A percentile compares a stretch with the other conserved stretches of the same genome.
phyloP scores from a whole-genome alignment of 805 yeast species.

The Teunomyces barrocoloradensis region DNA sequence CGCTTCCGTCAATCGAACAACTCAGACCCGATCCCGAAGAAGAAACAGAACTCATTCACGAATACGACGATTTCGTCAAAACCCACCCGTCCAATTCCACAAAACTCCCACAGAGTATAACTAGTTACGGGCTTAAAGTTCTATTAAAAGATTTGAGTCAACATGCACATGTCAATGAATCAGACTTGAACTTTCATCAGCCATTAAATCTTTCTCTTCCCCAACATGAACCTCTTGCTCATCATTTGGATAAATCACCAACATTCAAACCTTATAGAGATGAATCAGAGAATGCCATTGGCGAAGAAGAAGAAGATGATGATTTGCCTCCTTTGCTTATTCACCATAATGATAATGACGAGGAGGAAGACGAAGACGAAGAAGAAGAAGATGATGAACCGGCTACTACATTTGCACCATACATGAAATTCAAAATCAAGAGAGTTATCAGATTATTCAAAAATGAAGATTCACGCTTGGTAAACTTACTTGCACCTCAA shows the following conservation, averaged over 20 bases:
- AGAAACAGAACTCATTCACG: constrained; percentile 1
- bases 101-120: constrained; percentile 10
- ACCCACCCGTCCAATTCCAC: background rate
- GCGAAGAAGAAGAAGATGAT: background rate
- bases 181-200: background rate
- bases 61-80: constrained; percentile 8
- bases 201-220: background rate
- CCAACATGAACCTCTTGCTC: constrained; percentile 1
- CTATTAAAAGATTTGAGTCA: constrained; percentile 31
- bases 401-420: background rate
- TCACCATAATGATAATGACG: background rate
- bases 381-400: background rate
- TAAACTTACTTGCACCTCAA: constrained; percentile 16
- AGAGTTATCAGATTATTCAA: background rate
- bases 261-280: constrained; percentile 4
- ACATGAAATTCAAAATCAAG: background rate
- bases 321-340: background rate
- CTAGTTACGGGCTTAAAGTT: constrained; percentile 32
- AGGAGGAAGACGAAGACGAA: constrained; percentile 4
- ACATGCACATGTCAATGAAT: constrained; percentile 17
- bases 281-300: background rate
- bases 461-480: constrained; percentile 2
- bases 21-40: constrained; percentile 6
- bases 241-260: background rate
- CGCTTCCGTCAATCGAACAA: constrained; percentile 29